Percentiles rank a stretch among this genome's conserved stretches.
These are phyloP conservation scores for Xylariaceae sp. DNA, from an alignment of 2,329 filamentous ascomycete species.

Conservation along the genomic window DNA sequence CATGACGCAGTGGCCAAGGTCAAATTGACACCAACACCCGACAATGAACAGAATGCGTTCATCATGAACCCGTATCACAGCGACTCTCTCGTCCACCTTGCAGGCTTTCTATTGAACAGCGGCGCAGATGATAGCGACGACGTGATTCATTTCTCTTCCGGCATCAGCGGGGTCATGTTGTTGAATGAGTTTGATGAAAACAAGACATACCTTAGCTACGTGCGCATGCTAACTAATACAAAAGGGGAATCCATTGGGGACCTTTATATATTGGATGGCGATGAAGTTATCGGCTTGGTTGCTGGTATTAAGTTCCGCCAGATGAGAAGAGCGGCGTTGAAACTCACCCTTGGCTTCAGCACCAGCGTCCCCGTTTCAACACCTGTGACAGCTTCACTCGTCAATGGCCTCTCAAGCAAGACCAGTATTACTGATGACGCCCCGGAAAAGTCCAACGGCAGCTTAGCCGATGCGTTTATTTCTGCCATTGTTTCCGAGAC, in stretches of 20 bases:
- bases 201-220: constrained; percentile 26
- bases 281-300: constrained; percentile 18
- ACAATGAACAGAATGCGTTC: constrained; percentile 9
- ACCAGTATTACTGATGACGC: too few species aligned
- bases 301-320: constrained; percentile 21
- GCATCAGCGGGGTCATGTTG: constrained; percentile 24
- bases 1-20: constrained; percentile 22
- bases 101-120: constrained; percentile 24
- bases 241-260: constrained; percentile 23
- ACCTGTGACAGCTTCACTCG: neutral
- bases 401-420: neutral
- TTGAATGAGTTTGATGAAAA: constrained; percentile 14
- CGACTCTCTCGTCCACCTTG: constrained; percentile 28
- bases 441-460: neutral
- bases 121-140: constrained; percentile 10
- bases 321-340: constrained; percentile 21
- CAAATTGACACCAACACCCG: constrained; percentile 16
- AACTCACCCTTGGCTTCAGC: constrained; percentile 15
- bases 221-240: constrained; percentile 9
- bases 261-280: constrained; percentile 25
- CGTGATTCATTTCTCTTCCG: constrained; percentile 25
- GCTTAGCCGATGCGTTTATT: constrained; percentile 16
- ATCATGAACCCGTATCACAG: constrained; percentile 24
- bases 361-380: neutral
- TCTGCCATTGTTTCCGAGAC: constrained; percentile 27